Evolutionary conservation across 139 green algal species (phyloP), one percentile per base, ranked within the genome.

Genomic region (Klebsormidium nitens): DNA sequence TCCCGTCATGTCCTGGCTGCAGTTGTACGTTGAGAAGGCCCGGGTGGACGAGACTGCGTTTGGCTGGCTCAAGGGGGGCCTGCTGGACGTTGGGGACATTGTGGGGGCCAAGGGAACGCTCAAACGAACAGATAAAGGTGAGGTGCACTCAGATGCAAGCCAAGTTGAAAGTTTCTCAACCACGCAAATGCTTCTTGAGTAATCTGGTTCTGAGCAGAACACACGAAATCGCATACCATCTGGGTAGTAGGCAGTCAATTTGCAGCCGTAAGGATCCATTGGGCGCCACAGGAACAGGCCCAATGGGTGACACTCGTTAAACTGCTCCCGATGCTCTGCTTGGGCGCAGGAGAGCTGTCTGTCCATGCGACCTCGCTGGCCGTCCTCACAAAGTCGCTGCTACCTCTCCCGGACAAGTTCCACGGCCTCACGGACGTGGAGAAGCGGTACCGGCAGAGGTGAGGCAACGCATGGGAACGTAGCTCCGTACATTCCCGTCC

Each of bases 381-480:
- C 72, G 84, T 99, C 29, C 81, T 98, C 14, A 97, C 93, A 64
- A 99, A 99, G 86, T 88, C 88, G 2, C 72, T 98, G 47, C 83
- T 87, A 42, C 93, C 95, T 0, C 83, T 99, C 63, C 95, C 95
- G 0, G 95, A 99, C 85, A 99, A 99, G 83, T 98, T 85, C 81
- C 91, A 97, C 64, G 95, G 95, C 2, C 87, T 99, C 32, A 76
- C 83, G 0, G 94, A 99, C 71, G 82, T 96, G 31, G 95, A 99
- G 83, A 92, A 90, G 72, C 84, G 95, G 14, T 97, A 97, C 84
- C 71, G 89, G 2, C 80, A 88, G 56, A 73, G 91, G 86, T 87
- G 71, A n/a, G 59, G 44, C n/a, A n/a, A n/a, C n/a, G n/a, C n/a
- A n/a, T n/a, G n/a, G n/a, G n/a, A n/a, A n/a, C n/a, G n/a, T n/a